phyloP scores from a whole-genome alignment of 176 grass and related monocot genomes.

The Musa beccarii region DNA sequence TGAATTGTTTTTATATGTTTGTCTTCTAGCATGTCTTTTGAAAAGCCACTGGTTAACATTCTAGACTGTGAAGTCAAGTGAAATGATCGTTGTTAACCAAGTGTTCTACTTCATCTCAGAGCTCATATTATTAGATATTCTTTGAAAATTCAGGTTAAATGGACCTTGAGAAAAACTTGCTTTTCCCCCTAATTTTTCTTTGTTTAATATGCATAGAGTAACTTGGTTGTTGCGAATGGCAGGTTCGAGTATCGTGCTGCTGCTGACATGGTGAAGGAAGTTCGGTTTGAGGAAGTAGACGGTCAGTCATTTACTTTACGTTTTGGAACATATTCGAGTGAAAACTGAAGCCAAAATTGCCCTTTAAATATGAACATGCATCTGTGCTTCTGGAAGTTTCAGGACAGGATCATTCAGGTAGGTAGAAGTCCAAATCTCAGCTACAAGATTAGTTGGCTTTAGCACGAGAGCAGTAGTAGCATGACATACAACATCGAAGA shows the following conservation, averaged over 20 bases:
- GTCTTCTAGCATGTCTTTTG: too few relatives aligned
- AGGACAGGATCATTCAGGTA: not conserved
- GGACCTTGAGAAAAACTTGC: not conserved
- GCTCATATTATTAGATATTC: too few relatives aligned
- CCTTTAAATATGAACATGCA: not conserved
- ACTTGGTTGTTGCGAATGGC: not conserved
- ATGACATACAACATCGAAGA: too few relatives aligned
- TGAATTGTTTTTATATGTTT: too few relatives aligned
- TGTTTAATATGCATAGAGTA: not conserved
- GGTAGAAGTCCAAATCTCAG: too few relatives aligned
- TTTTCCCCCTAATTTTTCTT: not conserved
- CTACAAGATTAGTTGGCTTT: too few relatives aligned
- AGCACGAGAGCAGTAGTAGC: too few relatives aligned
- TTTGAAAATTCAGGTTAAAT: not conserved
- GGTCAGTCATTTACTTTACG: not conserved
- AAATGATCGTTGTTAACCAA: too few relatives aligned
- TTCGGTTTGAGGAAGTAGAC: slow-evolving; percentile 13
- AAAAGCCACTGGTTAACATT: too few relatives aligned
- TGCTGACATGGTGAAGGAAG: slow-evolving; percentile 24
- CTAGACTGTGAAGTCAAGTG: too few relatives aligned
- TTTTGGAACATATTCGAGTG: not conserved
- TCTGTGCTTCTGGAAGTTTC: not conserved
- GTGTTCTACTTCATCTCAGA: too few relatives aligned
- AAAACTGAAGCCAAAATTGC: not conserved
- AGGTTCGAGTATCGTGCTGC: slow-evolving; percentile 21